Percentiles rank a stretch among this genome's conserved stretches.
These are phyloP conservation scores for Coemansia sp. DNA, from an alignment of 192 early-diverging fungal genomes.

Conservation along the genomic window DNA sequence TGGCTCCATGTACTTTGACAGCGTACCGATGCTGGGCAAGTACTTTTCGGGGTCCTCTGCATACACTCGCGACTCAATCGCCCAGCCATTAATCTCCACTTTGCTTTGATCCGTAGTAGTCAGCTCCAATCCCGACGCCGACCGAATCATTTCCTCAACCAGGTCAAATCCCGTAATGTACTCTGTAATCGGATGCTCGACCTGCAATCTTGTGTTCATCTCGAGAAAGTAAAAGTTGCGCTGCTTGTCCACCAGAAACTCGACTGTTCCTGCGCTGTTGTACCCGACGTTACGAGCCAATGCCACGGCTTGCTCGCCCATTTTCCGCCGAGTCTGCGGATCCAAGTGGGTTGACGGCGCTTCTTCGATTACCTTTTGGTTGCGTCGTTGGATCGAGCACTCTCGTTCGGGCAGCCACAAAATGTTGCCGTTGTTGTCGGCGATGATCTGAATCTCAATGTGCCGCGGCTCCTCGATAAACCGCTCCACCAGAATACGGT, in stretches of 20 bases:
- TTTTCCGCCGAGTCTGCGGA: constrained; percentile 63
- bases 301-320: constrained; percentile 89
- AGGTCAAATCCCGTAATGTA: constrained; percentile 92
- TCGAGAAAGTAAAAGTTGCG: constrained; percentile 96
- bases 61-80: constrained; percentile 98
- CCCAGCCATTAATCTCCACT: constrained; percentile 72
- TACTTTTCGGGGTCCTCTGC: constrained; percentile 93
- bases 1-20: constrained; percentile 65
- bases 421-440: constrained; percentile 80
- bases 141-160: constrained; percentile 91
- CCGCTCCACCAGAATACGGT: constrained; percentile 87
- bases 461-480: constrained; percentile 85
- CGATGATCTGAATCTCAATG: constrained; percentile 96
- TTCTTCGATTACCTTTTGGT: constrained; percentile 97
- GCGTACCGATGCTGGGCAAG: constrained; percentile 86
- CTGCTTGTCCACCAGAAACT: constrained; percentile 90
- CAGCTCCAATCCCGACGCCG: constrained; percentile 80
- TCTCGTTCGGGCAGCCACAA: constrained; percentile 95
- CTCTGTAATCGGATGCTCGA: constrained; percentile 97
- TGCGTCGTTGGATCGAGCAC: constrained; percentile 90
- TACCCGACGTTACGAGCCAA: constrained; percentile 90
- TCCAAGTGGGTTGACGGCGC: constrained; percentile 86
- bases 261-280: constrained; percentile 93
- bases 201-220: constrained; percentile 92
- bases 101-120: constrained; percentile 66